phyloP scores from a whole-genome alignment of 371 early-diverging fungal species.

The Apophysomyces variabilis region DNA sequence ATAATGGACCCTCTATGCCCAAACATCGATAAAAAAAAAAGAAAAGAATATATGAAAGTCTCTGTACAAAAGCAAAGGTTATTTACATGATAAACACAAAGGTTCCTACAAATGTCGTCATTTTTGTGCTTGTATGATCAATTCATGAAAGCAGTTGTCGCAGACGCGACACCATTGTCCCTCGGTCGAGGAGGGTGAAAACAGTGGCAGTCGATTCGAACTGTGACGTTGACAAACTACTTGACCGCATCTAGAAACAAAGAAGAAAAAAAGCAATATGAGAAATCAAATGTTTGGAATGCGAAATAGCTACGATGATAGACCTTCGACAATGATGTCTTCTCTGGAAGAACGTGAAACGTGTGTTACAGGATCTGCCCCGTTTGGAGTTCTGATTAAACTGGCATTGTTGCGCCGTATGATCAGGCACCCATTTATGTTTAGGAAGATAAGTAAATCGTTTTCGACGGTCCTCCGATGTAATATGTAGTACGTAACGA shows the following conservation, averaged over 20 bases:
- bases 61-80: neutral
- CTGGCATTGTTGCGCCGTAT: conserved; percentile 39
- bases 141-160: conserved; percentile 41
- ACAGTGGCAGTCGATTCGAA: conserved; percentile 43
- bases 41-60: neutral
- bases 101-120: no score
- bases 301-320: neutral
- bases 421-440: conserved; percentile 44
- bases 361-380: conserved; percentile 18
- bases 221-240: conserved; percentile 49
- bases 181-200: conserved; percentile 18
- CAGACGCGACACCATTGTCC: conserved; percentile 49
- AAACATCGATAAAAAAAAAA: neutral
- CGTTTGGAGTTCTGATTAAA: conserved; percentile 21
- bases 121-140: conserved; percentile 20
- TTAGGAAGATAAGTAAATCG: conserved; percentile 37
- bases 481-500: conserved; percentile 40
- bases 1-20: neutral
- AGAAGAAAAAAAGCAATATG: neutral
- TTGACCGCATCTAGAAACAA: conserved; percentile 32
- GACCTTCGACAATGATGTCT: conserved; percentile 50
- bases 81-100: neutral
- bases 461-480: conserved; percentile 28
- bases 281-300: neutral
- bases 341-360: conserved; percentile 41